Base-by-base conservation (phyloP, 306 rosid genomes). In the Lathyrus oleraceus region DNA sequence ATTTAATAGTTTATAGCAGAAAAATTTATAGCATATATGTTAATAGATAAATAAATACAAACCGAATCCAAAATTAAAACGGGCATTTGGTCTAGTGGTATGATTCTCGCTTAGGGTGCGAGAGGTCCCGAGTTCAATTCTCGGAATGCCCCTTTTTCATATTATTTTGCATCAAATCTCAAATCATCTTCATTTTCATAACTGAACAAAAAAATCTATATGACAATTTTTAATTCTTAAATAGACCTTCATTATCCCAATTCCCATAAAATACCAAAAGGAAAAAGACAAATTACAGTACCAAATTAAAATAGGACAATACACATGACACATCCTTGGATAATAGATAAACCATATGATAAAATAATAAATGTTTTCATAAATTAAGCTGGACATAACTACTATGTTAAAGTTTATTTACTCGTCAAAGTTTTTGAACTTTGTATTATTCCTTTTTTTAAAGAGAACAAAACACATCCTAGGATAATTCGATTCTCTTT, bases 21-120 rank as follows among this genome's bases (percentile, higher is more conserved):
- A 23, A 23, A 23, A 23, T 23, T 23, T 23, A 23, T 23, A 23
- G 2, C 25, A 27, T 27, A 27, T 27, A 3, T 27, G 0, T 27
- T 3, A 0, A 27, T 23, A 42, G 2, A 5, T 5, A 5, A 0
- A 15, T 48, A 48, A 16, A 16, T 16, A 16, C 2, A 16, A 4
- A 15, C 10, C 6, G 0, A 0, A 6, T 0, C 6, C 3, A 47
- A 0, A 3, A 19, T 8, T 13, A 58, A 58, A 10, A 0, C 1
- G 67, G 49, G 51, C 35, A 63, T 63, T 63, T 63, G 52, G 52
- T 63, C 52, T 40, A 40, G 52, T 63, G 69, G 69, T 63, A 63
- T 63, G 69, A 63, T 63, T 63, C 52, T 40, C 69, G 52, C 52
- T 63, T 63, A 62, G 51, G 68, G 68, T 62, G 68, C 68, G 68